Conservation (phyloP, 2,329 filamentous ascomycete genomes). For the Verticillium dahliae region DNA sequence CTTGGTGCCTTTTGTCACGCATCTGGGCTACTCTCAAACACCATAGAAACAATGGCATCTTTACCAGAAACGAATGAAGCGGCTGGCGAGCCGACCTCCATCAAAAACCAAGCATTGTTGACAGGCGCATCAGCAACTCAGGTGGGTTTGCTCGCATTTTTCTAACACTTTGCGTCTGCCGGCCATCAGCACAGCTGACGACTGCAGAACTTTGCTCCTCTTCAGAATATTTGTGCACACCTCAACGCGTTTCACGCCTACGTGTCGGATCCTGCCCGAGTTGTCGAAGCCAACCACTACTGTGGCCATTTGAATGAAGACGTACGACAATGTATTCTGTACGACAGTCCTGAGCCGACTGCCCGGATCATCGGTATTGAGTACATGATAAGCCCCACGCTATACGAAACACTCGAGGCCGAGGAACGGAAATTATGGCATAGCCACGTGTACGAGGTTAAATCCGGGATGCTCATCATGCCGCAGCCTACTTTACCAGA, state of each 20-base stretch:
- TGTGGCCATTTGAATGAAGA: constrained; percentile 69
- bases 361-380: constrained; percentile 78
- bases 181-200: not conserved
- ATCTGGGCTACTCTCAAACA: not conserved
- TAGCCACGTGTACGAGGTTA: constrained; percentile 67
- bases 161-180: not conserved
- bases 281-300: constrained; percentile 78
- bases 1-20: not conserved
- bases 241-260: constrained; percentile 85
- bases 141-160: constrained; percentile 20
- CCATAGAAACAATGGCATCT: constrained; percentile 1
- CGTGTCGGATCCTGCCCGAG: constrained; percentile 61
- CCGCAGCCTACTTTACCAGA: constrained; percentile 55
- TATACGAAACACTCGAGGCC: constrained; percentile 59
- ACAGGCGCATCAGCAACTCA: constrained; percentile 55
- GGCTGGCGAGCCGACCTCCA: constrained; percentile 41
- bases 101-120: constrained; percentile 52
- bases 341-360: constrained; percentile 60
- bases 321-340: constrained; percentile 78
- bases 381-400: constrained; percentile 71
- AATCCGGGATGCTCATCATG: constrained; percentile 75
- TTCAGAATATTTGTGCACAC: constrained; percentile 73
- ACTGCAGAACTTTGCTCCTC: constrained; percentile 56
- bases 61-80: constrained; percentile 11
- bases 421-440: constrained; percentile 77